Evolutionary conservation across 192 early-diverging fungal genomes (phyloP).

Genomic region (Coemansia nantahalensis): DNA sequence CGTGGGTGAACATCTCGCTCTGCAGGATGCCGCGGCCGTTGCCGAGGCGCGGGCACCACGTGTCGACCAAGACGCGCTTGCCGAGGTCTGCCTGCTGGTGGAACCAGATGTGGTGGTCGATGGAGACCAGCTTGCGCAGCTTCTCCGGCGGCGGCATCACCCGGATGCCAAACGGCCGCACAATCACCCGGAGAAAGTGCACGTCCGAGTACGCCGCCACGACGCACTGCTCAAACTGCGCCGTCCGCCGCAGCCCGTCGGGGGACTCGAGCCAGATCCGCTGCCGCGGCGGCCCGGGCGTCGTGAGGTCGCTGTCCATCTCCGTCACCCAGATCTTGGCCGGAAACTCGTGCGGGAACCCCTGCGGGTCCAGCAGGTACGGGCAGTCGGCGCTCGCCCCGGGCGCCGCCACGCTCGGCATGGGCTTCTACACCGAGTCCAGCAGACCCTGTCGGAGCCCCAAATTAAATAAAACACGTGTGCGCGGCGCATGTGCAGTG

Average conservation of each 20-base stretch:
- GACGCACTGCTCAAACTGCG: constrained; percentile 18
- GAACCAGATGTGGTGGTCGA: constrained; percentile 38
- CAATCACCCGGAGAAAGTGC: constrained; percentile 30
- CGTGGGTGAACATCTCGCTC: constrained; percentile 16
- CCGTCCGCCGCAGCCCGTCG: not conserved
- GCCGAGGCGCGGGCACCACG: constrained; percentile 17
- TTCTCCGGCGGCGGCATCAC: constrained; percentile 16
- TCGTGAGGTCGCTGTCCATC: constrained; percentile 16
- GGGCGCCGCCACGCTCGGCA: constrained; percentile 13
- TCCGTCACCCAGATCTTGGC: constrained; percentile 26
- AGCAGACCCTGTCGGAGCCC: no score
- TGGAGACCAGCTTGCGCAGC: constrained; percentile 23
- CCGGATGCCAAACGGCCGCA: constrained; percentile 24
- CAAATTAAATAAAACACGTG: no score
- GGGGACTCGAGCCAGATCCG: constrained; percentile 26
- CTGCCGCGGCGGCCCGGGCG: constrained; percentile 16
- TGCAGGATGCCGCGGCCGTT: constrained; percentile 20
- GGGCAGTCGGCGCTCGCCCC: constrained; percentile 3
- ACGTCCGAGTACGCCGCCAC: constrained; percentile 25
- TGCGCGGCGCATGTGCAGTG: no score
- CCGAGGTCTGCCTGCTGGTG: constrained; percentile 9
- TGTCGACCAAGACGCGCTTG: constrained; percentile 9
- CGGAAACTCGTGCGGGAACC: constrained; percentile 22
- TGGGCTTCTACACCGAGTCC: constrained; percentile 11
- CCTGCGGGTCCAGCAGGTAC: constrained; percentile 29